Base-by-base conservation (phyloP, 2,329 filamentous ascomycete genomes). In the Penicillium sp. region DNA sequence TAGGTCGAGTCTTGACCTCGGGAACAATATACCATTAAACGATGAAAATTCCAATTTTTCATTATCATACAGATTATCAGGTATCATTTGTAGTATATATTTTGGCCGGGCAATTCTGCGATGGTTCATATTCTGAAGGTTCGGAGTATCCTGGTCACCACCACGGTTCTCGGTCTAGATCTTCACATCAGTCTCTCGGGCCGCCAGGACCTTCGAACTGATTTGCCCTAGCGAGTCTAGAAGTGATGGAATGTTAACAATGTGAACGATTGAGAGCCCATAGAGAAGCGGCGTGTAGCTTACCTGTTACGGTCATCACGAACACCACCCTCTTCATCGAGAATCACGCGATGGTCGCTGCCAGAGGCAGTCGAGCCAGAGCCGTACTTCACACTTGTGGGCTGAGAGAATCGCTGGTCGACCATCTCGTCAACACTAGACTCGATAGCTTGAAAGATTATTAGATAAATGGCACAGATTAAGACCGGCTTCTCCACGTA, bases 381-480 rank as follows among this genome's bases (percentile, higher is more conserved):
- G 29, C 76, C 77, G 35, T 75, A 77, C 46, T 72, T 69, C n/a
- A 78, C 71, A 15, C 68, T 65, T 5, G 69, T 64, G 17, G 59
- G 47, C 12, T 74, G 67, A 13, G 68, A 65, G 66, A 79, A 79
- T 54, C 73, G 73, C 50, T 69, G 67, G 29, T 75, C 67, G 29
- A 69, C 76, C 56, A 69, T 68, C 62, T 73, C 72, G 57, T 79
- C 70, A 58, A 79, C 70, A 29, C 76, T 76, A 23, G 77, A 78
- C 60, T 79, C 77, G 23, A 67, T 47, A 25, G 72, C 75, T 77
- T 23, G 25, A 12, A 6, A 10, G 15, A 17, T 13, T 53, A 15
- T 61, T 29, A 63, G 58, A 25, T 13, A 41, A 13, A 45, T 25
- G 23, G 4, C 15, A 31, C 6, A 3, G 5, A 7, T 10, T 35